A percentile compares a stretch with the other conserved stretches of the same genome.
These are phyloP conservation scores for Podaxis rugospora DNA, from an alignment of 768 basidiomycete genomes.

Conservation along the genomic window DNA sequence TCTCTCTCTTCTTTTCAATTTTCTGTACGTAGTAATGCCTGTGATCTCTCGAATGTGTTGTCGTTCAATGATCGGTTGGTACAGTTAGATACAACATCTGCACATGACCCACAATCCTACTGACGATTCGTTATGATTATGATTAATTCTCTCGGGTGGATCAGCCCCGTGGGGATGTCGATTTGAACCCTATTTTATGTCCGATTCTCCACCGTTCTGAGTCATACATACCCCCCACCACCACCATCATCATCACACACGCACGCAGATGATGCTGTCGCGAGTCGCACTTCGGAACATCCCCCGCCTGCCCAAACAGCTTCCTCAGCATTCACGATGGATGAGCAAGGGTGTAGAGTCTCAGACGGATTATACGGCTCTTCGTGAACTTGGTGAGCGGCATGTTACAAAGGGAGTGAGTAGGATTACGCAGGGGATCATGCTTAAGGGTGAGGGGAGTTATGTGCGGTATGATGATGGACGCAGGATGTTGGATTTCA, in stretches of 20 bases:
- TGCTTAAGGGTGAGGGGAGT: conserved; percentile 67
- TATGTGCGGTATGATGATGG: conserved; percentile 75
- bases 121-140: too few species aligned
- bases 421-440: conserved; percentile 48
- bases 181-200: too few species aligned
- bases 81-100: too few species aligned
- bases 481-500: conserved; percentile 76
- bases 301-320: neutral
- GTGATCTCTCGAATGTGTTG: too few species aligned
- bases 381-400: conserved; percentile 36
- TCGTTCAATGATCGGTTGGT: too few species aligned
- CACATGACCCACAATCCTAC: too few species aligned
- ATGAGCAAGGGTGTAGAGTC: neutral
- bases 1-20: too few species aligned
- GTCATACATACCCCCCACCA: neutral
- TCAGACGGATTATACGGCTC: conserved; percentile 14
- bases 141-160: too few species aligned
- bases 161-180: too few species aligned
- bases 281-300: neutral
- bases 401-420: conserved; percentile 45
- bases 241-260: neutral
- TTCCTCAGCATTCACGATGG: neutral
- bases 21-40: too few species aligned
- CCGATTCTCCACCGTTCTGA: too few species aligned
- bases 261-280: neutral